Evolutionary conservation across 106 monocot genomes (phyloP), one percentile per base, ranked within the genome.

Genomic region (Apostasia ramifera): DNA sequence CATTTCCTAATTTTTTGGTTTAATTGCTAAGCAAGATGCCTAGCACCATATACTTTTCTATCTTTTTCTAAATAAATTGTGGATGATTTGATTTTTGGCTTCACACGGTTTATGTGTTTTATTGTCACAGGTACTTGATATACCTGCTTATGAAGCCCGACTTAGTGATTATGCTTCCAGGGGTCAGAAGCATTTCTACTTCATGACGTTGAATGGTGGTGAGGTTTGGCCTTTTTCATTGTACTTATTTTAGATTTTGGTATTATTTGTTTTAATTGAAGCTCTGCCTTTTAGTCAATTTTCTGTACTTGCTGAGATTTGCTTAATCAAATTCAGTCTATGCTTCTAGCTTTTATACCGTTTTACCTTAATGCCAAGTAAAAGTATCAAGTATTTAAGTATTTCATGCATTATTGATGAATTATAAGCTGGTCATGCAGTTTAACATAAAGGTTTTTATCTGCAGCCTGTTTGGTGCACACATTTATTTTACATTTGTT

Each of bases 121-220:
- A 6, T 48, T 63, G 39, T 10, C 48, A 50, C 40, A 98, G 97
- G 97, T 98, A 14, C 92, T 98, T 60, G 97, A 98, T 81, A 63
- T 98, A 79, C 44, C 75, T 77, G 57, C 81, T 44, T 87, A 98
- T 81, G 97, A 98, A 85, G 74, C 84, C 60, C 86, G 97, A 57
- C 97, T 93, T 77, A 85, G 67, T 74, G 59, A 83, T 65, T 98
- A 98, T 83, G 97, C 97, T 70, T 78, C 86, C 67, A 85, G 85
- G 70, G 92, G 92, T 65, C 97, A 98, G 77, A 92, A 85, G 77
- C 97, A 98, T 81, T 98, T 98, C 78, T 98, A 98, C 67, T 98
- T 98, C 82, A 98, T 98, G 97, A 90, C 92, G 59, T 80, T 98
- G 65, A 90, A 90, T 81, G 89, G 92, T 78, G 89, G 90, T 84